Conservation (phyloP, 2,329 filamentous ascomycete species). For the Lecanosticta acicola region DNA sequence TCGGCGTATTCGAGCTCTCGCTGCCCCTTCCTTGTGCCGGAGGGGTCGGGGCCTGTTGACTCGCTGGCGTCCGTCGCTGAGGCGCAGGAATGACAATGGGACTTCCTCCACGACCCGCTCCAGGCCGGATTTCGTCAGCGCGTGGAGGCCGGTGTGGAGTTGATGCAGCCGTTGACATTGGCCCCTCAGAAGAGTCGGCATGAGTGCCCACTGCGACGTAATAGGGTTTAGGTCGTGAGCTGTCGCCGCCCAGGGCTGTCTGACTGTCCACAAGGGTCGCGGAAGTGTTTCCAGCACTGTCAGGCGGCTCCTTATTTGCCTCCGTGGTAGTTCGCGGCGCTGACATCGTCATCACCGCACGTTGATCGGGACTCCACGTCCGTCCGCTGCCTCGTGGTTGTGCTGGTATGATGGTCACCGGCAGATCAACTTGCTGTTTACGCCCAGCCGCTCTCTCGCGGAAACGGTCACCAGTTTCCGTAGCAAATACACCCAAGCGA, state of each 20-base stretch:
- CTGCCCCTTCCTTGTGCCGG: slow-evolving; percentile 1
- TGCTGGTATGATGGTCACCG: slow-evolving; percentile 57
- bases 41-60: slow-evolving; percentile 3
- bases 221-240: background rate
- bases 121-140: slow-evolving; percentile 29
- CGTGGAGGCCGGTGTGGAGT: slow-evolving; percentile 20
- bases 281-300: slow-evolving; percentile 13
- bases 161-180: slow-evolving; percentile 2
- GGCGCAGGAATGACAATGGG: slow-evolving; percentile 28
- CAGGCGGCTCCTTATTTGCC: slow-evolving; percentile 3
- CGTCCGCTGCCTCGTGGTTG: slow-evolving; percentile 47
- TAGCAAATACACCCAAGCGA: slow-evolving; percentile 45
- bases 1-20: background rate
- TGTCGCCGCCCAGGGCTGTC: slow-evolving; percentile 7
- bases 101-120: slow-evolving; percentile 13
- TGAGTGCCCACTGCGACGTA: background rate
- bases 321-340: slow-evolving; percentile 6
- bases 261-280: slow-evolving; percentile 11
- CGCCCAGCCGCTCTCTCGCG: slow-evolving; percentile 35
- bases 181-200: background rate
- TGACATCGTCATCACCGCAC: slow-evolving; percentile 6
- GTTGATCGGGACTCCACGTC: slow-evolving; percentile 47
- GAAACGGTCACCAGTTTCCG: slow-evolving; percentile 42
- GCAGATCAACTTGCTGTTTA: slow-evolving; percentile 40
- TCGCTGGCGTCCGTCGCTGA: slow-evolving; percentile 11